Evolutionary conservation across 139 green algal species (phyloP), one percentile per base, ranked within the genome.

Genomic region (Trebouxia sp.): DNA sequence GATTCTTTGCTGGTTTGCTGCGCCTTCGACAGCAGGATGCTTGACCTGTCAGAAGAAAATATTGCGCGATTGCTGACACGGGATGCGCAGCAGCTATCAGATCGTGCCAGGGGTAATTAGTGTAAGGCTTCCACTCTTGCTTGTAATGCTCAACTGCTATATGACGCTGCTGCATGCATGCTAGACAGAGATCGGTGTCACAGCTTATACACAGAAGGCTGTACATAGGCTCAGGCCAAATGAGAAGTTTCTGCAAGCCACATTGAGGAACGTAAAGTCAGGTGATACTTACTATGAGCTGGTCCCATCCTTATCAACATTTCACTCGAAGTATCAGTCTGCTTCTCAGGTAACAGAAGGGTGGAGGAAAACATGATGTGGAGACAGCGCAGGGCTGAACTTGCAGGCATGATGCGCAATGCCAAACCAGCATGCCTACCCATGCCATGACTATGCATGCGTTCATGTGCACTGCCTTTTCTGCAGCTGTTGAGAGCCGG

Each of bases 321-420:
- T 17, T 3, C 50, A 58, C 50, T 22, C 26, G 50, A 58, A 58
- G 50, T 28, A 22, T 22, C 50, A 58, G 4, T 22, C 50, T 58
- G 22, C 20, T 22, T 22, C 26, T 1, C 69, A 77, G 69, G 69
- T 17, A 77, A 77, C 5, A 32, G 69, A 10, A 51, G 69, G 12
- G 69, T 77, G 11, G 41, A 77, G 8, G 69, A 77, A 37, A 38
- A 77, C 24, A 11, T n/a, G n/a, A 77, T 77, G 69, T 77, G 69
- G 69, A 22, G 69, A 48, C 41, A 51, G 38, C 69, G 69, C 12
- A 77, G 69, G 6, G n/a, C 26, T 30, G n/a, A 56, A 12, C 69
- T 55, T 55, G 35, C 69, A 39, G 69, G 43, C 55, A 20, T 9
- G 50, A n/a, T n/a, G n/a, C n/a, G n/a, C n/a, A n/a, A n/a, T n/a